These are phyloP conservation scores for Pinus tabuliformis DNA, from an alignment of 75 land plant species.

Conservation along the genomic window DNA sequence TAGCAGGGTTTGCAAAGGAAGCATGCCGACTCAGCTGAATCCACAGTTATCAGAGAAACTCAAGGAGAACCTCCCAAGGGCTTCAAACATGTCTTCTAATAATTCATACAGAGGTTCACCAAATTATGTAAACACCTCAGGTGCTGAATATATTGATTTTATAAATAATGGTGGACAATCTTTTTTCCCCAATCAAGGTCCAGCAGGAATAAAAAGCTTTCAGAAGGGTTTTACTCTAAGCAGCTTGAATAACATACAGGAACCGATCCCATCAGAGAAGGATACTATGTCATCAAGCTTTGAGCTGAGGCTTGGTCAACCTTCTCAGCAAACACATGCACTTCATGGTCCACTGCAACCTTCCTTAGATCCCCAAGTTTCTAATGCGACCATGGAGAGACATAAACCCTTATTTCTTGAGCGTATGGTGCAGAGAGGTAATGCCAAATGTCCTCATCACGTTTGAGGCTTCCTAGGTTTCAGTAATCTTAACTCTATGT, in stretches of 20 bases:
- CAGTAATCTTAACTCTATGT: background rate
- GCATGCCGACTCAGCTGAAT: conserved; percentile 7
- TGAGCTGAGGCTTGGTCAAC: conserved; percentile 82
- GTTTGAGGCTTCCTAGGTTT: conserved; percentile 13
- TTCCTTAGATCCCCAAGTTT: conserved; percentile 16
- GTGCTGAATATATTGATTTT: conserved; percentile 24
- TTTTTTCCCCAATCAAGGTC: conserved; percentile 1
- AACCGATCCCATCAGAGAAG: conserved; percentile 11
- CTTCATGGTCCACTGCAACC: conserved; percentile 15
- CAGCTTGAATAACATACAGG: conserved; percentile 9
- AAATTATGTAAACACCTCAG: conserved; percentile 12
- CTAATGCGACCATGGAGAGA: conserved; percentile 16
- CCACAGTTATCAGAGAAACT: background rate
- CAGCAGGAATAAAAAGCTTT: conserved; percentile 11
- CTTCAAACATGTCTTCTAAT: conserved; percentile 10
- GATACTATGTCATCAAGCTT: conserved; percentile 43
- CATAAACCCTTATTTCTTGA: conserved; percentile 19
- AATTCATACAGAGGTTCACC: conserved; percentile 11
- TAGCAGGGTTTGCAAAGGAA: conserved; percentile 9
- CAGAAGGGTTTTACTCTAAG: conserved; percentile 11
- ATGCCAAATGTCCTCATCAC: background rate
- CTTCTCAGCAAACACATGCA: conserved; percentile 42
- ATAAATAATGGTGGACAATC: conserved; percentile 18
- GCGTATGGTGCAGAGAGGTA: conserved; percentile 27
- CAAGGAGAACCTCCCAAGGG: conserved; percentile 15